Percentiles rank a stretch among this genome's conserved stretches.
Conservation (phyloP, 805 yeast genomes). For the Yarrowia sp. region DNA sequence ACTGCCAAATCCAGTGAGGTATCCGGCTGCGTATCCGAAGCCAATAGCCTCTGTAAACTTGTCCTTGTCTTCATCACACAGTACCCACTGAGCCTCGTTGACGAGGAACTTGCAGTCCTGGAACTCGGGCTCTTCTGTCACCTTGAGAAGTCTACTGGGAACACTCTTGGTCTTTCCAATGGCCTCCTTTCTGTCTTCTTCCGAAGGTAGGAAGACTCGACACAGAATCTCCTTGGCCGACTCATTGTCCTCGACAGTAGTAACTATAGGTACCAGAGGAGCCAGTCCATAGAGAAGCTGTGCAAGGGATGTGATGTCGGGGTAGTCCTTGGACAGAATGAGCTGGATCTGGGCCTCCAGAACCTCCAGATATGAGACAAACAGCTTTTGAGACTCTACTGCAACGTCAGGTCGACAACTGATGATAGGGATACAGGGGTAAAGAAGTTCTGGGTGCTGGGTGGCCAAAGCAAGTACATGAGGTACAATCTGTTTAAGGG, state of each 20-base stretch:
- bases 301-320: constrained; percentile 5
- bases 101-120: constrained; percentile 42
- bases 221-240: background rate
- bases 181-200: constrained; percentile 44
- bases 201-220: constrained; percentile 34
- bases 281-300: constrained; percentile 8
- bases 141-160: constrained; percentile 43
- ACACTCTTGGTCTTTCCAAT: constrained; percentile 44
- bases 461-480: constrained; percentile 18
- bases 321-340: background rate
- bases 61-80: constrained; percentile 42
- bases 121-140: constrained; percentile 42
- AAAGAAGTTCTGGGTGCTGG: constrained; percentile 9
- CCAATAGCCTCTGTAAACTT: constrained; percentile 46
- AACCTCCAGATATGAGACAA: constrained; percentile 9
- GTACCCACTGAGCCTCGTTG: constrained; percentile 44
- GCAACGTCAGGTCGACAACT: constrained; percentile 29
- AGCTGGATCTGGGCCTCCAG: constrained; percentile 11
- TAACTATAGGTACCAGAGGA: constrained; percentile 12
- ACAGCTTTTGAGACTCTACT: background rate
- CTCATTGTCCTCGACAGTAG: background rate
- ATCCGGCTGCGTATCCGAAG: constrained; percentile 47
- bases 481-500: constrained; percentile 14
- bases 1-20: constrained; percentile 43
- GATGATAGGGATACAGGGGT: constrained; percentile 28